Base-by-base conservation (phyloP, 139 green algal genomes). In the Coelastrella sp. region DNA sequence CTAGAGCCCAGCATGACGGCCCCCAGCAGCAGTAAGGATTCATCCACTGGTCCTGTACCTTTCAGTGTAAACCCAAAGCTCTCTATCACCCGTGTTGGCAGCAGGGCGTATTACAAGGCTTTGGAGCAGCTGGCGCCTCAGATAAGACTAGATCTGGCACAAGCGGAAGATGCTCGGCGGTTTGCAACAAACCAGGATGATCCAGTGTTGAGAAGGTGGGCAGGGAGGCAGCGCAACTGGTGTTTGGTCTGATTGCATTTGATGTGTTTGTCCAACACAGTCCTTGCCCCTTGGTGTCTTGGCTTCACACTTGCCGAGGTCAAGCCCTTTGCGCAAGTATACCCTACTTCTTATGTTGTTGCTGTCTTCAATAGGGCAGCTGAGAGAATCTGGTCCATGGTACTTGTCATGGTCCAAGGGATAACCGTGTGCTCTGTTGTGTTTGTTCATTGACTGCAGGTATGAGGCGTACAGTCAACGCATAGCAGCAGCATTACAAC, bases 81-180 rank as follows among this genome's bases (percentile, higher is more conserved):
- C 13, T 93, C 84, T 66, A 87, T 97, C 25, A 96, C 93, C 1
- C 92, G 95, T 77, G 94, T 98, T 45, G 95, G 95, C 53, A 86
- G 77, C 41, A 64, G 40, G 86, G 75, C 75, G 17, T 82, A 82
- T 38, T 72, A 50, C 75, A 82, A 82, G 34, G 94, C 92, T 0
- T 73, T 97, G 81, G 91, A 90, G 45, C 75, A 57, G 13, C 73
- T 98, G 25, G 95, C 95, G 0, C 88, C 91, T 1, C 89, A 91
- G 90, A 86, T 95, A 5, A 84, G 93, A 19, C 86, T 98, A 40
- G 89, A 95, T 35, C 86, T 98, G 77, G 92, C 91, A 7, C 93
- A 96, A 83, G 93, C 89, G 0, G 91, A 91, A 9, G 90, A 94
- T 87, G 91, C 88, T 40, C 77, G 83, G 48, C 87, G 86, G 73